Evolutionary conservation across 495 filamentous ascomycete species (phyloP).

Genomic region (Cercophora newfieldiana): DNA sequence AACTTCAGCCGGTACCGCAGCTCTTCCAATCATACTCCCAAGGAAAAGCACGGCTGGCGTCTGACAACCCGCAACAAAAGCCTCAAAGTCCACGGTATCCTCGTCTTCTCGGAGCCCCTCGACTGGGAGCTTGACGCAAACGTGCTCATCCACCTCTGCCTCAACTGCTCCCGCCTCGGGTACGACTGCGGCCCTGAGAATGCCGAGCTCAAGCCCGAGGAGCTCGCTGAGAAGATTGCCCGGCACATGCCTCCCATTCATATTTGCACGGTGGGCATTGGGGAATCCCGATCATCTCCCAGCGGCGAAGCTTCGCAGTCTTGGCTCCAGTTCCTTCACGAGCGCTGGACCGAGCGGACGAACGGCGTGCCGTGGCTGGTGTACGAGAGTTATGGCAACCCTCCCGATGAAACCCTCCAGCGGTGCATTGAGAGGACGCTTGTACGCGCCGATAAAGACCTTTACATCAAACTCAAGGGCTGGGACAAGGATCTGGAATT

Average conservation of each 20-base stretch:
- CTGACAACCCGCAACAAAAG: neutral
- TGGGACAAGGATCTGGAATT: neutral
- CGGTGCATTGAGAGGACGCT: neutral
- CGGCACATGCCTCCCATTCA: neutral
- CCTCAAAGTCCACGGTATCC: neutral
- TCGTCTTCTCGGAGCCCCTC: neutral
- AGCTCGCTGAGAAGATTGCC: neutral
- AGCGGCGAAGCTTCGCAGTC: neutral
- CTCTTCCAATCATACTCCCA: neutral
- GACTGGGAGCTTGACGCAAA: neutral
- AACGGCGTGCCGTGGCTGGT: neutral
- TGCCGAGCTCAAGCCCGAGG: neutral
- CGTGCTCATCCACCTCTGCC: neutral
- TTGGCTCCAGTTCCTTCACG: neutral
- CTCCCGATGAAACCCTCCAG: neutral
- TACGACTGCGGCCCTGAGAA: neutral
- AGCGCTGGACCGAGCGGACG: neutral
- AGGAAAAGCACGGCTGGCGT: neutral
- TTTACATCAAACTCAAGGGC: neutral
- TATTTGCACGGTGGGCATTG: neutral
- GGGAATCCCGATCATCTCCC: neutral
- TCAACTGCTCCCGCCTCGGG: neutral
- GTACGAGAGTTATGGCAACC: neutral
- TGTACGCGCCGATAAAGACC: neutral
- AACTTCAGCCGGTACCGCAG: neutral